Evolutionary conservation across 768 basidiomycete species (phyloP).

Genomic region (Boletus edulis): DNA sequence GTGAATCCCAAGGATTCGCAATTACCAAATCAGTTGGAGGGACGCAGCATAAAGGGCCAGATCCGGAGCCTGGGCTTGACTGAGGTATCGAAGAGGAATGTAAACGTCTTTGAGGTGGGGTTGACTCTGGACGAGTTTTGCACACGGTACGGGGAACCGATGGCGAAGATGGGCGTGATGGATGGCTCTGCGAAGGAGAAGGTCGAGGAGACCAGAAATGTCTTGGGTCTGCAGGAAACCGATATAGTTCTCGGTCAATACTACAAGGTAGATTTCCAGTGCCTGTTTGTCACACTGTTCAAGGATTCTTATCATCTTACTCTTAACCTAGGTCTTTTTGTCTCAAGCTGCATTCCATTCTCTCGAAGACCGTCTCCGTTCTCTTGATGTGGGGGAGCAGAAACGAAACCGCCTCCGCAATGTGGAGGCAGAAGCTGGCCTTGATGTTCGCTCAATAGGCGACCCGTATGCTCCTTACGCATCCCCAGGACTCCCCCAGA

Average conservation of each 20-base stretch:
- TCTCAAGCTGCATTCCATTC: constrained; percentile 82
- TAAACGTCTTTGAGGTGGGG: constrained; percentile 74
- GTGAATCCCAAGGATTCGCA: constrained; percentile 95
- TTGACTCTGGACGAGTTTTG: constrained; percentile 87
- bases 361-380: constrained; percentile 88
- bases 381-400: constrained; percentile 86
- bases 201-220: constrained; percentile 55
- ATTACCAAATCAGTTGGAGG: constrained; percentile 91
- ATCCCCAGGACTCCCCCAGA: constrained; percentile 45
- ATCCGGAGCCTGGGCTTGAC: constrained; percentile 77
- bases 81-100: constrained; percentile 69
- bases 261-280: constrained; percentile 61
- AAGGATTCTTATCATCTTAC: constrained; percentile 5
- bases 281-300: not conserved
- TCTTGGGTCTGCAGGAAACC: constrained; percentile 56
- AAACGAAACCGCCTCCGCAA: constrained; percentile 77
- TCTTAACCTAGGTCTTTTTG: constrained; percentile 71
- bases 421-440: constrained; percentile 69
- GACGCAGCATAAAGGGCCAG: constrained; percentile 88
- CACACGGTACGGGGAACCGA: constrained; percentile 72
- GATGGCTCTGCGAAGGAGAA: constrained; percentile 59
- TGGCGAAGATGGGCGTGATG: constrained; percentile 53
- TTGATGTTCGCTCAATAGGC: constrained; percentile 49
- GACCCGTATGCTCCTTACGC: constrained; percentile 83
- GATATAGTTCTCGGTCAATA: constrained; percentile 82